phyloP scores from a whole-genome alignment of 2,329 filamentous ascomycete species.

The Pezicula radicicola region DNA sequence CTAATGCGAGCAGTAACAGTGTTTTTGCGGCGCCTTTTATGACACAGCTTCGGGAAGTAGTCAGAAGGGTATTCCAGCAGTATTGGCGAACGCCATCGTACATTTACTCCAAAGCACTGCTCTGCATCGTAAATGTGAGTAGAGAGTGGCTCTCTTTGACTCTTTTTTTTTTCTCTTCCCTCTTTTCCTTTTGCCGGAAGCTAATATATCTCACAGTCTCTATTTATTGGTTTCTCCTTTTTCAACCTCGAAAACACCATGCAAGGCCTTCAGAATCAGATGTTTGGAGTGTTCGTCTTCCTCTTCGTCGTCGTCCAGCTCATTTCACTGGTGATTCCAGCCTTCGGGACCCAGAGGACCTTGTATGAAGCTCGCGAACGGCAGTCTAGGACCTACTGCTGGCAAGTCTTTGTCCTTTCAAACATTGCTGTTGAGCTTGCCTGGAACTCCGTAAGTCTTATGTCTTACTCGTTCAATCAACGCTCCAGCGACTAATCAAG shows the following conservation, averaged over 20 bases:
- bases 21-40: constrained; percentile 75
- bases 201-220: constrained; percentile 29
- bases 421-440: constrained; percentile 80
- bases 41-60: constrained; percentile 61
- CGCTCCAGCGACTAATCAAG: too few relatives aligned
- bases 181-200: not conserved
- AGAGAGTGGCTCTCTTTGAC: too few relatives aligned
- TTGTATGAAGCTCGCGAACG: constrained; percentile 69
- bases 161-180: not conserved
- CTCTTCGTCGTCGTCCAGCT: constrained; percentile 66
- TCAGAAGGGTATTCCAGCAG: constrained; percentile 65
- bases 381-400: constrained; percentile 74
- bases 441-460: constrained; percentile 52
- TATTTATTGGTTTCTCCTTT: constrained; percentile 68
- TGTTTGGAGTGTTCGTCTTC: constrained; percentile 74
- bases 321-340: constrained; percentile 9
- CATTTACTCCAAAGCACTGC: constrained; percentile 65
- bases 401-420: constrained; percentile 61
- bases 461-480: too few relatives aligned
- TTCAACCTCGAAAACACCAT: constrained; percentile 54
- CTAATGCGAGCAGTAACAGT: not conserved
- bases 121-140: constrained; percentile 40
- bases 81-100: constrained; percentile 74
- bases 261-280: constrained; percentile 63
- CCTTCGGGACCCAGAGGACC: constrained; percentile 30